Conservation (phyloP, 352 stramenopile species). For the Elongisporangium senticosum region DNA sequence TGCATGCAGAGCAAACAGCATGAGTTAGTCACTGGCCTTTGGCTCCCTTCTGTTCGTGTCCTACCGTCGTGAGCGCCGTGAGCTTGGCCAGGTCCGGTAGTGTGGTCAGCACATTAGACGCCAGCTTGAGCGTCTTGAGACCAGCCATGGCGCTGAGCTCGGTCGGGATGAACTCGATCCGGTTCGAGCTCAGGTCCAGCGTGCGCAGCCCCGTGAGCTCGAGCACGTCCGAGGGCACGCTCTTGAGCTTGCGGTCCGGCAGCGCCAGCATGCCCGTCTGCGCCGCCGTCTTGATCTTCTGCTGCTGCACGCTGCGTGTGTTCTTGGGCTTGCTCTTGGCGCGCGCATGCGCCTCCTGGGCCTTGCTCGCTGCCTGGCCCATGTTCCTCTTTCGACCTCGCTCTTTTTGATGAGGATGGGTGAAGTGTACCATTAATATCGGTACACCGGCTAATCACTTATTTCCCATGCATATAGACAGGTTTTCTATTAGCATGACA, state of each 20-base stretch:
- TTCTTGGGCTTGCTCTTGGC: constrained; percentile 82
- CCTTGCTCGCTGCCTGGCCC: constrained; percentile 64
- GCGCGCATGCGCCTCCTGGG: constrained; percentile 54
- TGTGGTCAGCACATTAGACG: constrained; percentile 44
- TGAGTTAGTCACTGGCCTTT: constrained; percentile 1
- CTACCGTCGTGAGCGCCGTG: constrained; percentile 61
- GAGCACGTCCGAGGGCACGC: constrained; percentile 53
- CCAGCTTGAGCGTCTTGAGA: constrained; percentile 74
- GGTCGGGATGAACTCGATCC: constrained; percentile 40
- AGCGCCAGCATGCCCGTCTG: constrained; percentile 67
- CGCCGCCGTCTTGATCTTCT: constrained; percentile 64
- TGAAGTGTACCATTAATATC: no score
- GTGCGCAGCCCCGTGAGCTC: constrained; percentile 47
- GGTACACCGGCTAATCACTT: no score
- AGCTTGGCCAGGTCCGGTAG: constrained; percentile 68
- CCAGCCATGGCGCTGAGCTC: constrained; percentile 30
- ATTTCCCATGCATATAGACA: no score
- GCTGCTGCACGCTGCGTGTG: constrained; percentile 60
- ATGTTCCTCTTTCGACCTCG: constrained; percentile 17
- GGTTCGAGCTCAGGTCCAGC: constrained; percentile 71
- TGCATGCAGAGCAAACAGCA: constrained; percentile 11
- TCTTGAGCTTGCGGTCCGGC: constrained; percentile 68
- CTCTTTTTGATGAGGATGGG: no score
- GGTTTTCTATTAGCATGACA: no score
- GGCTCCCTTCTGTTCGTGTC: constrained; percentile 1